phyloP scores from a whole-genome alignment of 352 stramenopile species.

The Globisporangium iwayamae region DNA sequence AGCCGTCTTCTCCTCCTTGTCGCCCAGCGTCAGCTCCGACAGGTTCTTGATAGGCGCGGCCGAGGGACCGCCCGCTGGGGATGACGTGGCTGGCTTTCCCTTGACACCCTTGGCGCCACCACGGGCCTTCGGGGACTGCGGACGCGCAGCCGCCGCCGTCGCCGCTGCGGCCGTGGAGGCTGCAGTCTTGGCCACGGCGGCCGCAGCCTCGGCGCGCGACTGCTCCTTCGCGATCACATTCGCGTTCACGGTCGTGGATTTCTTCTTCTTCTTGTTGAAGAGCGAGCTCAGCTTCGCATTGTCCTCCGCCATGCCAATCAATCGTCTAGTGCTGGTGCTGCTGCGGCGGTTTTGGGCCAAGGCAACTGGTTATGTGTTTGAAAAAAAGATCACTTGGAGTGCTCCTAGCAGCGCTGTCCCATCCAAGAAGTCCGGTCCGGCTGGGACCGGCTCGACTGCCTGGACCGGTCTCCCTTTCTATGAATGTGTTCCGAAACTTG shows the following conservation, averaged over 20 bases:
- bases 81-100: constrained; percentile 20
- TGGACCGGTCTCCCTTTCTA: background rate
- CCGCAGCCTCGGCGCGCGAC: constrained; percentile 24
- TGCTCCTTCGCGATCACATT: constrained; percentile 74
- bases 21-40: constrained; percentile 56
- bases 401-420: too few relatives aligned
- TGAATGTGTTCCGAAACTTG: background rate
- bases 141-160: background rate
- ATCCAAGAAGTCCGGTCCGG: too few relatives aligned
- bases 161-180: constrained; percentile 5
- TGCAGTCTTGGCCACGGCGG: constrained; percentile 19
- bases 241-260: constrained; percentile 71
- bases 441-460: too few relatives aligned
- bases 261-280: constrained; percentile 85
- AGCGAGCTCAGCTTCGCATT: constrained; percentile 79
- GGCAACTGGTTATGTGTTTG: background rate
- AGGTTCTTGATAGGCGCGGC: constrained; percentile 42
- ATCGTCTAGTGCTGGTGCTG: background rate
- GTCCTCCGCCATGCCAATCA: constrained; percentile 19
- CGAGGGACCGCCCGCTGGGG: constrained; percentile 9
- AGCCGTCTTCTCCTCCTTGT: constrained; percentile 45
- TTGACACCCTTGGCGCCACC: constrained; percentile 6
- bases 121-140: constrained; percentile 10
- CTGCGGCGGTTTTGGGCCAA: background rate
- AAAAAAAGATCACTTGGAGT: background rate